These are phyloP conservation scores for Sesbania bispinosa DNA, from an alignment of 306 rosid species.

Conservation along the genomic window DNA sequence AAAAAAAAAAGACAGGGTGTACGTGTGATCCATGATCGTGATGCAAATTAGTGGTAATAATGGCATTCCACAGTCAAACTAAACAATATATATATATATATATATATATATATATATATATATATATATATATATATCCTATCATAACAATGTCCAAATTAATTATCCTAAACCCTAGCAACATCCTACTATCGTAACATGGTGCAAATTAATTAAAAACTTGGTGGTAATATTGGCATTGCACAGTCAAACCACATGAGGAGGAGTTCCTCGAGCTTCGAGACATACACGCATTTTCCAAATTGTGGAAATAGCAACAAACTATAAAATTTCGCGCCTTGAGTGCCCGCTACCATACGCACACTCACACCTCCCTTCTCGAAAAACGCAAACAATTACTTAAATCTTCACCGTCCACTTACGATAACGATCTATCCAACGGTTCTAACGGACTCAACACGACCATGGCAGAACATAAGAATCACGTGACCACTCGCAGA, in stretches of 20 bases:
- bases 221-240: too few species aligned
- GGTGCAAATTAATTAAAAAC: too few species aligned
- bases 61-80: too few species aligned
- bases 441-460: neutral
- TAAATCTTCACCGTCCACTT: constrained; percentile 11
- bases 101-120: too few species aligned
- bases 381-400: neutral
- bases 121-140: too few species aligned
- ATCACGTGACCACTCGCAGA: constrained; percentile 5
- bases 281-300: constrained; percentile 20
- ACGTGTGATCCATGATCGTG: too few species aligned
- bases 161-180: too few species aligned
- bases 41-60: too few species aligned
- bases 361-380: constrained; percentile 5
- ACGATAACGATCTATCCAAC: neutral
- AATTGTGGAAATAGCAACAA: constrained; percentile 19
- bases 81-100: too few species aligned
- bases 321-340: constrained; percentile 53
- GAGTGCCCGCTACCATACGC: constrained; percentile 9
- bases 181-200: too few species aligned
- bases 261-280: constrained; percentile 22
- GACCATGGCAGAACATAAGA: neutral
- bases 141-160: too few species aligned
- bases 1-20: too few species aligned
- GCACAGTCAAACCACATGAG: constrained; percentile 10